Evolutionary conservation across 352 stramenopile species (phyloP).

Genomic region (Pythium dissotocum): DNA sequence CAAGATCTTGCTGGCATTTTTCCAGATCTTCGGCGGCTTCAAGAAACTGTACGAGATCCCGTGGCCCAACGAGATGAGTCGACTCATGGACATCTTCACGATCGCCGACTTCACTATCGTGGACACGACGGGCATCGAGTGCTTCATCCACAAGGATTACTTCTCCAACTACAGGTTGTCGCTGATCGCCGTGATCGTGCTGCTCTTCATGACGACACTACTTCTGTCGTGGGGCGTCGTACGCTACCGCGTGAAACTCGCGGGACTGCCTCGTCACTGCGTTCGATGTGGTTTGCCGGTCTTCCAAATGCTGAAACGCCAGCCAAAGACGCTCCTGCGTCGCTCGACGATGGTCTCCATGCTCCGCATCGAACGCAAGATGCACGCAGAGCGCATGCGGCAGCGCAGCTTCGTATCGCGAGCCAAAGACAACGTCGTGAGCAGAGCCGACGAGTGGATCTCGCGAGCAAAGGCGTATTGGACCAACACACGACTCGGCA

Average conservation of each 20-base stretch:
- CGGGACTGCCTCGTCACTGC: conserved; percentile 56
- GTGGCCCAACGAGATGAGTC: conserved; percentile 59
- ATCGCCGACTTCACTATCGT: conserved; percentile 72
- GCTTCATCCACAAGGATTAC: conserved; percentile 63
- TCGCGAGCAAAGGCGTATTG: conserved; percentile 21
- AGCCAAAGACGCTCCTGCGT: conserved; percentile 34
- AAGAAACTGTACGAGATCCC: conserved; percentile 76
- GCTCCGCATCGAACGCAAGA: conserved; percentile 44
- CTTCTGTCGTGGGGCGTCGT: conserved; percentile 54
- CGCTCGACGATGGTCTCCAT: conserved; percentile 43
- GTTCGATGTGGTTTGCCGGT: conserved; percentile 60
- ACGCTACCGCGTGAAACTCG: conserved; percentile 56
- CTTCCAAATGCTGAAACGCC: conserved; percentile 40
- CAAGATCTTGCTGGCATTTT: conserved; percentile 79
- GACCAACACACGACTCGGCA: conserved; percentile 24
- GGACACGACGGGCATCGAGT: conserved; percentile 65
- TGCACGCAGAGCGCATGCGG: conserved; percentile 14
- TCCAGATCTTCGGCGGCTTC: conserved; percentile 74
- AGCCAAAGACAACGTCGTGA: conserved; percentile 30
- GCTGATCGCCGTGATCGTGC: conserved; percentile 39
- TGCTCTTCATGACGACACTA: conserved; percentile 38
- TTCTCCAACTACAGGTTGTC: conserved; percentile 65
- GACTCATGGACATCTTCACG: conserved; percentile 67
- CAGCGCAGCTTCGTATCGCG: conserved; percentile 29
- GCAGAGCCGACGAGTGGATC: conserved; percentile 14